Evolutionary conservation across 1,139 yeast genomes (phyloP), one percentile per base, ranked within the genome.

Genomic region (Candida dubliniensis): DNA sequence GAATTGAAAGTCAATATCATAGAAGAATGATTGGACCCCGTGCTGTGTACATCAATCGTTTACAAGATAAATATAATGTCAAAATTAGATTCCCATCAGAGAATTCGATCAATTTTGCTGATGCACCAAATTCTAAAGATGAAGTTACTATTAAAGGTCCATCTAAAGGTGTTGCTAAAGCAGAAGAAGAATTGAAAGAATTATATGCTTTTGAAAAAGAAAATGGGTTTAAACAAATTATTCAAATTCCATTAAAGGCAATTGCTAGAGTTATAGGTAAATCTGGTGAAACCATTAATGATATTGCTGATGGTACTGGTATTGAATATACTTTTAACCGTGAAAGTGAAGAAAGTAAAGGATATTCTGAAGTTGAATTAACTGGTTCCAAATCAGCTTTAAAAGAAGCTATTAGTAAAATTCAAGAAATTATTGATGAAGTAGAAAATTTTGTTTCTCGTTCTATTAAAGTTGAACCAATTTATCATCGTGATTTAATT

Each of bases 261-360:
- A 77, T 91, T 50, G 76, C 97, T 13, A 77, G 91, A 61, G 84
- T 95, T 46, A 90, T 95, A 61, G 99, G 99, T 59, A 88, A 86
- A 59, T 74, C 77, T 47, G 98, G 98, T 63, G 95, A 87, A 53
- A 80, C 77, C 47, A 87, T 95, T 57, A 87, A 84, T 50, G 90
- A 87, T 59, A 83, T 95, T 47, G 81, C 89, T 54, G 95, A 84
- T 52, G 88, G 83, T 40, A 76, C 85, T 44, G 95, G 93, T 49
- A 82, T 90, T 43, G 86, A 86, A 53, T 81, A 88, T 64, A 79
- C 79, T 52, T 81, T 86, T 59, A 64, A 73, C 52, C 77, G 80
- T 55, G 78, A 77, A 48, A 66, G 63, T 30, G 74, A 77, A 55
- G 72, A 73, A 51, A 62, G 68, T 41, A 46, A 47, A 60, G 80